Base-by-base conservation (phyloP, 805 yeast genomes). In the Cyberlindnera maritima region DNA sequence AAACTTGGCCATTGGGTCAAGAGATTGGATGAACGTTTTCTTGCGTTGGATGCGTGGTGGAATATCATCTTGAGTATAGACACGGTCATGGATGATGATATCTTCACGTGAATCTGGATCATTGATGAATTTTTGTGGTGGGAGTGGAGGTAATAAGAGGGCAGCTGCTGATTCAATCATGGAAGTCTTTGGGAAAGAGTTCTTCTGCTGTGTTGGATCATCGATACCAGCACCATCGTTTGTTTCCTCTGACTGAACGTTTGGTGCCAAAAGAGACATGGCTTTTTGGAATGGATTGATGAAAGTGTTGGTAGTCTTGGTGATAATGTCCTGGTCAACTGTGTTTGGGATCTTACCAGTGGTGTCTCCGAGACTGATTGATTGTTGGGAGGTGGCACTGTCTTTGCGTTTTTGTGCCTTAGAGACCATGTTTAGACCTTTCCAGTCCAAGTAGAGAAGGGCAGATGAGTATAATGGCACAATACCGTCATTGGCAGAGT, bases 401-500 rank as follows among this genome's bases (percentile, higher is more conserved):
- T 39, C 17, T 18, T 36, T 38, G 12, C 38, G 35, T 15, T 42
- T 42, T 25, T 47, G 49, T 4, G 47, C 50, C 12, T 48, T 36
- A 6, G 54, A 39, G 1, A 55, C 54, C 12, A 50, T 47, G 5
- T 48, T 46, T 9, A 59, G 33, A 2, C 58, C 58, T 36, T 56
- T 55, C 63, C 63, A 84, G 61, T 87, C 92, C 25, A 87, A 54
- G 59, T 77, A 87, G 21, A 87, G 65, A 43, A 87, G 61, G 0
- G 89, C 82, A 0, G 89, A 75, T 0, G 94, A 84, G 47, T 91
- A 72, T 44, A 87, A 69, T 0, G 95, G 94, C 0, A 87, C 95
- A 31, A 87, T 83, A 2, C 94, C 96, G 65, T 87, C 96, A 61
- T 87, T 83, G 5, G 81, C 65, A 0, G 83, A 81, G 62, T 87